A percentile compares a stretch with the other conserved stretches of the same genome.
Evolutionary conservation across 106 monocot genomes (phyloP).

Genomic region (Vanilla planifolia): DNA sequence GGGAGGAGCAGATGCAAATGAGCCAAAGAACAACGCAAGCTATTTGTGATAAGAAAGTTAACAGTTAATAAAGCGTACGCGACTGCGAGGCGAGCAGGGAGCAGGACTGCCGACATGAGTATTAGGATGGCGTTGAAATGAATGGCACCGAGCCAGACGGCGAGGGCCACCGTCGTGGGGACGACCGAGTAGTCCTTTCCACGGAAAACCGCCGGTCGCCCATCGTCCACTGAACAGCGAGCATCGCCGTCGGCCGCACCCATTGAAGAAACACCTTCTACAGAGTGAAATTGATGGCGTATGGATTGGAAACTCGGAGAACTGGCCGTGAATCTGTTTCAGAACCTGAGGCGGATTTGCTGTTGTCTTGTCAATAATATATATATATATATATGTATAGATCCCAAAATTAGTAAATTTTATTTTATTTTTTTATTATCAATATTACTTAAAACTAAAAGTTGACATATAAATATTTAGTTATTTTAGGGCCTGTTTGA

Average conservation of each 20-base stretch:
- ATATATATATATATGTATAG: too few relatives aligned
- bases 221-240: background rate
- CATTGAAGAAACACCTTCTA: too few relatives aligned
- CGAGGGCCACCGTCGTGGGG: slow-evolving; percentile 37
- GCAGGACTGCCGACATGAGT: slow-evolving; percentile 34
- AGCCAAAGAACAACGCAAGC: background rate
- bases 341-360: too few relatives aligned
- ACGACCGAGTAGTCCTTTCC: slow-evolving; percentile 27
- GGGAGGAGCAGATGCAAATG: background rate
- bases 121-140: slow-evolving; percentile 46
- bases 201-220: slow-evolving; percentile 15
- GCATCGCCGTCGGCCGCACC: background rate
- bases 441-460: too few relatives aligned
- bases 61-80: slow-evolving; percentile 15
- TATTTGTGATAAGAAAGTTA: background rate
- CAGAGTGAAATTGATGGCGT: too few relatives aligned
- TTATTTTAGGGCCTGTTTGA: too few relatives aligned
- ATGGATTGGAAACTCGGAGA: too few relatives aligned
- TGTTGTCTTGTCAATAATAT: too few relatives aligned
- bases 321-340: too few relatives aligned
- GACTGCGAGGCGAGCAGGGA: slow-evolving; percentile 39
- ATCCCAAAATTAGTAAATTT: too few relatives aligned
- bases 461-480: too few relatives aligned
- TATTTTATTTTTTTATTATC: too few relatives aligned
- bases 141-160: slow-evolving; percentile 51